Conservation (phyloP, 345 rosid genomes). For the Heritiera littoralis region DNA sequence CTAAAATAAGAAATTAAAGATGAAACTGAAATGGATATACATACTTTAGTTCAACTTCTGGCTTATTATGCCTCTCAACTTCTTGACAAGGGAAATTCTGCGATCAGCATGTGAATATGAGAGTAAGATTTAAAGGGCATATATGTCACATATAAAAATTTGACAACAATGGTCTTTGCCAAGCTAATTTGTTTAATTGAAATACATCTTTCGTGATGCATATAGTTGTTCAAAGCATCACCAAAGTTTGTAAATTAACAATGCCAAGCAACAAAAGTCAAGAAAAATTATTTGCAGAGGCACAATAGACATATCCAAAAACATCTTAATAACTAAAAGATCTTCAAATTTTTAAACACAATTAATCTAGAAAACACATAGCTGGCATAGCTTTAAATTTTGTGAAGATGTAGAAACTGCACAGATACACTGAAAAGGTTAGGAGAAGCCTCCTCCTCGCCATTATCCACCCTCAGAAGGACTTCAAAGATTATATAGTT, state of each 20-base stretch:
- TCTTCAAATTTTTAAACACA: neutral
- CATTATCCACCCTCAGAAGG: neutral
- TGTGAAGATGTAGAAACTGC: neutral
- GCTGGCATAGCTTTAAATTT: neutral
- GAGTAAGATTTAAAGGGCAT: slow-evolving; percentile 9
- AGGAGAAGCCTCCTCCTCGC: neutral
- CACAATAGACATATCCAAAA: neutral
- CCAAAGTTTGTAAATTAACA: neutral
- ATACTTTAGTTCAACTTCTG: slow-evolving; percentile 98
- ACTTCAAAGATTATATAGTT: neutral
- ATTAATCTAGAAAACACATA: neutral
- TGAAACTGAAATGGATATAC: slow-evolving; percentile 33
- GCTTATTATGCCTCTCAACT: slow-evolving; percentile 99
- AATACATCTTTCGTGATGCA: slow-evolving; percentile 1
- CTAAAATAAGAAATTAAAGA: neutral
- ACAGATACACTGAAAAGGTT: neutral
- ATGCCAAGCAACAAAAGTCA: neutral
- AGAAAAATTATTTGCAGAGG: neutral
- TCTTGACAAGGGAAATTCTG: slow-evolving; percentile 99
- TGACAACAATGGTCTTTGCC: neutral
- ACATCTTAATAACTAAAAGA: neutral
- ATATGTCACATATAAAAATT: slow-evolving; percentile 8
- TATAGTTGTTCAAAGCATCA: neutral
- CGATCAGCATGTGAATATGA: slow-evolving; percentile 25
- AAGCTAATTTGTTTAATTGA: neutral